Evolutionary conservation across 176 grass and related monocot species (phyloP), one percentile per base, ranked within the genome.

Genomic region (Aegilops longissima): DNA sequence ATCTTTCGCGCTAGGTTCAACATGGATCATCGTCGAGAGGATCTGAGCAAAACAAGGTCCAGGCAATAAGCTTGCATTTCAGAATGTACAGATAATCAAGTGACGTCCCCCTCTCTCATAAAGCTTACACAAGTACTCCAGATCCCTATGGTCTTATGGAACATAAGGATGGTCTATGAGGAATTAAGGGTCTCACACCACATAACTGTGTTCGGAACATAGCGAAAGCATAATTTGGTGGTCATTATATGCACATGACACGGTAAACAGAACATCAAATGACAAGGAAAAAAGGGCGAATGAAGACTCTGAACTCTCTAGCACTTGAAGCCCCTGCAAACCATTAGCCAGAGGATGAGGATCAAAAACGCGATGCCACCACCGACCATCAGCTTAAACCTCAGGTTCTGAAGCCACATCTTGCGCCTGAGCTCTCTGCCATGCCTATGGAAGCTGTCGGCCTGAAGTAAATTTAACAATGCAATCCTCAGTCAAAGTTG

Each of bases 321-420:
- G 39, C 96, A 98, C 35, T 87, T 95, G 80, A 98, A 94, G 36
- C 96, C 96, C 75, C 75, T 72, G 72, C 93, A 98, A 65, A 86
- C 76, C 87, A 95, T 89, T 61, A 98, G 87, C 97, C 97, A 99
- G 49, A 99, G 30, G 76, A 99, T 78, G 42, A 99, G 82, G 21
- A 94, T 87, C 59, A 96, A 73, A 56, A 73, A 78, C 4, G 66
- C 74, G 24, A 99, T 23, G 18, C 11, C 90, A 13, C 97, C 90
- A 66, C 86, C 92, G 61, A 99, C 84, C 90, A 96, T 94, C 68
- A 99, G 77, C 88, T 96, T 99, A 66, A 94, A 96, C 85, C 75
- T 89, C 79, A 99, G 87, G 68, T 93, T 99, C 86, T 99, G 94
- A 76, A 99, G 90, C 97, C 97, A 99, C 97, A 99, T 99, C 77